Evolutionary conservation across 2,329 filamentous ascomycete species (phyloP).

Genomic region (Mycocentrospora acerina): DNA sequence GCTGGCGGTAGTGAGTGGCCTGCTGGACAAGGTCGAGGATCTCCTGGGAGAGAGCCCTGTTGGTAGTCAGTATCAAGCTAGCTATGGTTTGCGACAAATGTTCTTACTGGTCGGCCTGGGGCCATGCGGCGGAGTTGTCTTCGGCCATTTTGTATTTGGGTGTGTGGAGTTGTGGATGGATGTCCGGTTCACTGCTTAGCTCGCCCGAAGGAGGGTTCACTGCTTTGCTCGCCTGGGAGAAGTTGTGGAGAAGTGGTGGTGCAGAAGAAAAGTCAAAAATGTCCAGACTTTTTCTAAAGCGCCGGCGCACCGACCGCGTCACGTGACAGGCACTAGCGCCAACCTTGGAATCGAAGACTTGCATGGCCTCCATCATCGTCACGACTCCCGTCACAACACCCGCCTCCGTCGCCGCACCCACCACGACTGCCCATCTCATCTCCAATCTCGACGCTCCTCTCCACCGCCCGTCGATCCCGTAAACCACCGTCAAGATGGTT

Average conservation of each 20-base stretch:
- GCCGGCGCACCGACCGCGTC: conserved; percentile 8
- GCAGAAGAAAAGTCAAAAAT: conserved; percentile 9
- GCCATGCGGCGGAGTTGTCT: conserved; percentile 37
- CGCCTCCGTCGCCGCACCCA: conserved; percentile 30
- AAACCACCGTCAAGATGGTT: conserved; percentile 62
- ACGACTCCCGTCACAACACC: conserved; percentile 35
- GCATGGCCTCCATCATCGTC: conserved; percentile 38
- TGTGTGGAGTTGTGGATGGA: conserved; percentile 4
- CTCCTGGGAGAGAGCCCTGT: conserved; percentile 49
- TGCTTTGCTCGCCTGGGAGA: conserved; percentile 36
- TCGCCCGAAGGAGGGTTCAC: conserved; percentile 39
- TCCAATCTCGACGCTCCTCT: conserved; percentile 23
- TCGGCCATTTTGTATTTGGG: conserved; percentile 23
- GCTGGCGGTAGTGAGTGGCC: conserved; percentile 33
- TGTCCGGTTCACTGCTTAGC: conserved; percentile 37
- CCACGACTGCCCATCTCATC: conserved; percentile 32
- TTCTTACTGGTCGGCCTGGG: conserved; percentile 42
- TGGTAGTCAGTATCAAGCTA: no score
- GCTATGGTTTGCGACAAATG: no score
- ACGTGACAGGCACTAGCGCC: no score
- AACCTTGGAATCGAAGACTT: conserved; percentile 28
- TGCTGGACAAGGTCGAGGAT: conserved; percentile 45
- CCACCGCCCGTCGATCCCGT: conserved; percentile 20
- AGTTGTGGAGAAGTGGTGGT: conserved; percentile 12
- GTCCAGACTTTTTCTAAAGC: background rate